Base-by-base conservation (phyloP, 1,139 yeast genomes). In the Debaryomyces sp. region DNA sequence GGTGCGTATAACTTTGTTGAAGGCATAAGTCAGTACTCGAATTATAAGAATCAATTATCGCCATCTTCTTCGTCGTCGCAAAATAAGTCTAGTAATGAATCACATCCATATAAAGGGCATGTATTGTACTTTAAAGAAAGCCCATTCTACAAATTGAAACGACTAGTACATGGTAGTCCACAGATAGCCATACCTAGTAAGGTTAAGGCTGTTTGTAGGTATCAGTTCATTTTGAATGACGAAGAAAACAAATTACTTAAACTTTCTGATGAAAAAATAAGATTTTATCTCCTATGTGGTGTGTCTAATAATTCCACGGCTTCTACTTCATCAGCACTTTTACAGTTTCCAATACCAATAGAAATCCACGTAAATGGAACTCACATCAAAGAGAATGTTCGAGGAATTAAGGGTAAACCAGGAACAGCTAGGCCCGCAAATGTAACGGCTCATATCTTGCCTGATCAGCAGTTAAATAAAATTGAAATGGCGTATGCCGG, bases 341-440 rank as follows among this genome's bases (percentile, higher is more conserved):
- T 85, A 8, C 80, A 77, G 55, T 86, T 78, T 54, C 92, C 92
- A 1, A 64, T 65, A 12, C 87, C 86, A 1, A 68, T 81, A 41
- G 87, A 82, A 56, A 65, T 86, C 4, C 71, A 70, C 44, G 72
- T 84, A 26, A 85, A 86, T 56, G 76, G 73, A 1, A 51, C 54
- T 1, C 68, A 66, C 36, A 58, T 84, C 6, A 75, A 74, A 34
- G 83, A 77, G 51, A 79, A 75, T 54, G 78, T 80, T 23, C 75
- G 78, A 55, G 91, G 90, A 1, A 68, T 85, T 35, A 85, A 85
- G 60, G 80, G 81, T 43, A 80, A 75, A 50, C 73, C 75, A 0
- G 89, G 89, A 0, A 81, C 91, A 0, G 82, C 86, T 1, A 76
- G 78, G 49, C 92, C 94, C 0, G 87, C 87, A 1, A 84, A 87